phyloP scores from a whole-genome alignment of 768 basidiomycete genomes.

The Lentinula edodes region DNA sequence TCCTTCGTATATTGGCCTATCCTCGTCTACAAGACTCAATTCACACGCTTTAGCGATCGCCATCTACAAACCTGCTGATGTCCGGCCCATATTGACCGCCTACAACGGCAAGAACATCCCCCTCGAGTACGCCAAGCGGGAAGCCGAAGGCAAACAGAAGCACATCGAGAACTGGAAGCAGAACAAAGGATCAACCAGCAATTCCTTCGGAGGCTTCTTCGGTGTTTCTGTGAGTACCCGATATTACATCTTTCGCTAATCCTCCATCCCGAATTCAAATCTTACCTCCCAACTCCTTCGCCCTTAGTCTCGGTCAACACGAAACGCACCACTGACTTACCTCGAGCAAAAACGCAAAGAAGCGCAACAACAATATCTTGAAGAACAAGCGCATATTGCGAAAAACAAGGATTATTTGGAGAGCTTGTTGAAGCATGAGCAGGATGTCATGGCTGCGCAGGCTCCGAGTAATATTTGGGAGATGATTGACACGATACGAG shows the following conservation, averaged over 20 bases:
- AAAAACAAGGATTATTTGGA: slow-evolving; percentile 43
- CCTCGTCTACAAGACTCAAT: neutral
- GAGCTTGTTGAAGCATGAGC: slow-evolving; percentile 30
- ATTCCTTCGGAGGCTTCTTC: slow-evolving; percentile 33
- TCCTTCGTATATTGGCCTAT: slow-evolving; percentile 22
- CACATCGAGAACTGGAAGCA: slow-evolving; percentile 81
- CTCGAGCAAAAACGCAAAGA: slow-evolving; percentile 48
- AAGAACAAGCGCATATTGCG: slow-evolving; percentile 45
- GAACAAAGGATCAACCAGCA: slow-evolving; percentile 14
- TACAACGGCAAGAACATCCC: slow-evolving; percentile 89
- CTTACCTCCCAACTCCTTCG: slow-evolving; percentile 1
- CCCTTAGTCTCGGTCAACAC: slow-evolving; percentile 14
- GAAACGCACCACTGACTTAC: slow-evolving; percentile 40
- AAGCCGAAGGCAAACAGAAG: slow-evolving; percentile 73
- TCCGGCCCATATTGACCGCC: slow-evolving; percentile 79
- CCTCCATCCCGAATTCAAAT: neutral
- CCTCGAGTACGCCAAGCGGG: slow-evolving; percentile 82
- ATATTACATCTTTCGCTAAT: neutral
- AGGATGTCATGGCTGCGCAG: slow-evolving; percentile 33
- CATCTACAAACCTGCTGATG: slow-evolving; percentile 83
- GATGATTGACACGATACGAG: slow-evolving; percentile 27
- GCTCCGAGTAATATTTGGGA: slow-evolving; percentile 45
- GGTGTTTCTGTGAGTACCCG: slow-evolving; percentile 26
- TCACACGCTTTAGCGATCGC: slow-evolving; percentile 62
- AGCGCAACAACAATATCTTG: slow-evolving; percentile 42